Conservation (phyloP, 1,284 basidiomycete genomes). For the Hypsizygus ulmarius region DNA sequence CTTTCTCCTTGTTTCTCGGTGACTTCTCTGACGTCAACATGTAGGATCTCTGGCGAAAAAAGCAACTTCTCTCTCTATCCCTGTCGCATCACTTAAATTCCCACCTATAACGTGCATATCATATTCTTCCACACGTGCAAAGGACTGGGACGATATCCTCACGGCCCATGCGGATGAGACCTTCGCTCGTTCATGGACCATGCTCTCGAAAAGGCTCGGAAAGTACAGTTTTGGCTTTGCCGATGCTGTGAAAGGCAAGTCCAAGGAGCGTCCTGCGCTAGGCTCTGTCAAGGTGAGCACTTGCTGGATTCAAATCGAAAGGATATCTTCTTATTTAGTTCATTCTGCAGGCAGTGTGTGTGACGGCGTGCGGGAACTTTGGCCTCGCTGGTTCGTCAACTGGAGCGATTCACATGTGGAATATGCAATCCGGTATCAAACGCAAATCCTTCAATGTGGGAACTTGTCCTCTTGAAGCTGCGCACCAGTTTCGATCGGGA, state of each 20-base stretch:
- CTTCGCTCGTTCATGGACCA: slow-evolving; percentile 83
- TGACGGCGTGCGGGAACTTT: slow-evolving; percentile 97
- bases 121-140: slow-evolving; percentile 78
- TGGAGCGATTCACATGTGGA: slow-evolving; percentile 86
- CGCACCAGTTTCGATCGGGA: slow-evolving; percentile 39
- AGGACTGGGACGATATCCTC: slow-evolving; percentile 98
- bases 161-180: slow-evolving; percentile 85
- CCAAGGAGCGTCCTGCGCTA: slow-evolving; percentile 37
- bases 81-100: slow-evolving; percentile 79
- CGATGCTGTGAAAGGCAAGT: slow-evolving; percentile 47
- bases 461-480: slow-evolving; percentile 52
- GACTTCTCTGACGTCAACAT: background rate
- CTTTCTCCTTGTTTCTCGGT: background rate
- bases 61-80: slow-evolving; percentile 77
- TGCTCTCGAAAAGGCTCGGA: slow-evolving; percentile 80
- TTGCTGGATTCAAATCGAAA: background rate
- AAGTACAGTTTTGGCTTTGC: slow-evolving; percentile 62
- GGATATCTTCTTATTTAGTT: background rate
- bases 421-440: slow-evolving; percentile 92
- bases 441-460: slow-evolving; percentile 76
- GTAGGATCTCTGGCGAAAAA: slow-evolving; percentile 84
- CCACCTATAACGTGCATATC: slow-evolving; percentile 77
- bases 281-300: slow-evolving; percentile 62
- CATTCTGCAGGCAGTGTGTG: slow-evolving; percentile 70
- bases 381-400: slow-evolving; percentile 81